Evolutionary conservation across 75 land plant species (phyloP), one percentile per base, ranked within the genome.

Genomic region (Sequoia sempervirens): DNA sequence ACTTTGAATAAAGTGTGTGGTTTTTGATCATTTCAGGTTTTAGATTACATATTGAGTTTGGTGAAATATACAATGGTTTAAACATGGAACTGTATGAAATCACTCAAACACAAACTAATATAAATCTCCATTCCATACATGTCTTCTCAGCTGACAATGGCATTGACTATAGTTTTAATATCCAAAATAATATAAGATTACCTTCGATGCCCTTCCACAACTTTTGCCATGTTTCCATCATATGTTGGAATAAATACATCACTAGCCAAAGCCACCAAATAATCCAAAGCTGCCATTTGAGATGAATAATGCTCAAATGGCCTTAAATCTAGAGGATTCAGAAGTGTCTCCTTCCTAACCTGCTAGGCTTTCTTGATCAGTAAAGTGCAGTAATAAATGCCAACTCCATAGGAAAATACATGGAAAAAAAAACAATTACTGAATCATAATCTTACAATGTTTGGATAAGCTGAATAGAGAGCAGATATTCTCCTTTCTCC

Each of bases 191-290:
- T 73, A 15, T 73, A 79, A 79, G 8, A 79, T 36, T 85, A 94
- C 97, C 97, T 95, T 30, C 96, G 93, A 61, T 95, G 97, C 72
- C 97, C 97, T 90, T 94, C 94, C 40, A 95, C 96, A 66, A 95
- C 88, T 85, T 88, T 95, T 34, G 96, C 97, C 97, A 95, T 94
- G 86, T 95, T 95, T 5, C 97, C 97, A 88, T 94, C 97, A 86
- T 94, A 95, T 41, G 97, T 95, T 18, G 97, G 96, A 86, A 95
- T 84, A 83, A 95, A 95, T 15, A 89, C 91, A 74, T 92, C 89
- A 75, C 96, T 95, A 26, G 91, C 92, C 20, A 92, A 74, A 30
- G 97, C 90, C 18, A 95, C 97, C 91, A 95, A 70, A 83, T 94
- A 95, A 87, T 95, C 97, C 36, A 95, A 80, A 2, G 97, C 96